Evolutionary conservation across 306 rosid genomes (phyloP), one percentile per base, ranked within the genome.

Genomic region (Sechiopsis laciniata): DNA sequence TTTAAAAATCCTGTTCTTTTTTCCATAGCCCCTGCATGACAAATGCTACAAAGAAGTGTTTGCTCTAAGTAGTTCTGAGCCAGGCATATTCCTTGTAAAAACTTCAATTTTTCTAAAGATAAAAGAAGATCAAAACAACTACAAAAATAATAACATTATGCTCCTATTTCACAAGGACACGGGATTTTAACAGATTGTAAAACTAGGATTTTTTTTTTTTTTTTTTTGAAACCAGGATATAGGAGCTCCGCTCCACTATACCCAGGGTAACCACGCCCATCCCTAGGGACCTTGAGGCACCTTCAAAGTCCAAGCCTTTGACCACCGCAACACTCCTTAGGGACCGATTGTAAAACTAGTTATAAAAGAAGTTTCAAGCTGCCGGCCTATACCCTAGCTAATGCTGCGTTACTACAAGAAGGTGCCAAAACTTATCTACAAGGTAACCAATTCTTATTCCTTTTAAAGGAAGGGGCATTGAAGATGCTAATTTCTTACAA

Each of bases 361-460:
- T 9, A 10, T 1, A 59, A 59, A 26, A 60, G 16, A 24, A 60
- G 45, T 60, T 24, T 60, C 40, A 26, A 45, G 10, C 45, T 21
- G 29, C 19, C 8, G 45, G 16, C 15, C 45, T 26, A 12, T 13
- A 60, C 19, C 66, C 16, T 10, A 56, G 42, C 40, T 13, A 22
- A 42, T 50, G 73, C 73, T 2, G 20, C 19, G 42, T 8, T 2
- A 14, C 56, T 11, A 48, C 21, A 48, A 21, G 45, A 46, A 68
- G 56, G 57, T 68, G 73, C 73, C 42, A 48, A 48, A 68, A 48
- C 21, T 68, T 68, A 21, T 50, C 14, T 46, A 56, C 57, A 68
- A 68, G 73, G 40, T 51, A 70, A 70, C 48, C 48, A 70, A 70
- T 70, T 51, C 74, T 70, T 24, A 70, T 70, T 70, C 74, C 26